A percentile compares a stretch with the other conserved stretches of the same genome.
Evolutionary conservation across 192 early-diverging fungal species (phyloP).

Genomic region (Oehlia diaphana): DNA sequence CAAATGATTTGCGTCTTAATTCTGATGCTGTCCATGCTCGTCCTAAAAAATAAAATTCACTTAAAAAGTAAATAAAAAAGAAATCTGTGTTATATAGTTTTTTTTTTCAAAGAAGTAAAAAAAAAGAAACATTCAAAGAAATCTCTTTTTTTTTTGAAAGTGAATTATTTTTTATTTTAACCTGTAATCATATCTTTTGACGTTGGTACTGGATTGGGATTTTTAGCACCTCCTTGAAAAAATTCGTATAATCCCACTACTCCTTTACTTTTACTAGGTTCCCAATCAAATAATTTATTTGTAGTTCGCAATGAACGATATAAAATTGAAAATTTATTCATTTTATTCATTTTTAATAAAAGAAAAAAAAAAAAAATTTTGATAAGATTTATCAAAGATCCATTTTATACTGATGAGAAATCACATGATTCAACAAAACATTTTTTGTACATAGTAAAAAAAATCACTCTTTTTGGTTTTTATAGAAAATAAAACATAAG

Average conservation of each 20-base stretch:
- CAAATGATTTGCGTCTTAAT: constrained; percentile 90
- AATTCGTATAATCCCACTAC: constrained; percentile 20
- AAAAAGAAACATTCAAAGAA: no score
- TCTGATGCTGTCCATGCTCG: constrained; percentile 88
- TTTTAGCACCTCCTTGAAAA: constrained; percentile 3
- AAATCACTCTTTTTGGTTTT: no score
- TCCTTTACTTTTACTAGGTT: neutral
- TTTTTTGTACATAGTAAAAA: no score
- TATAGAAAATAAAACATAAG: no score
- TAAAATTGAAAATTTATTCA: neutral
- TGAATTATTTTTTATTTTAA: neutral
- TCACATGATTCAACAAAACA: no score
- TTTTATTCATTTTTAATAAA: neutral
- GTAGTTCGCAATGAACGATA: neutral
- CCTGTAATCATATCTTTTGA: neutral
- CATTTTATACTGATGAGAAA: neutral
- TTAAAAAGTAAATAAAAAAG: neutral
- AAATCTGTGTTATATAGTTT: neutral
- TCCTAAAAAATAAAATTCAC: constrained; percentile 45
- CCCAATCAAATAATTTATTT: neutral
- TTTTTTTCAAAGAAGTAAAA: no score
- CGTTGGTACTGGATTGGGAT: neutral
- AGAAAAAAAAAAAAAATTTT: neutral
- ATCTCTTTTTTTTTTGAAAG: neutral
- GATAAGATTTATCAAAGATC: neutral